Percentiles rank a stretch among this genome's conserved stretches.
phyloP scores from a whole-genome alignment of 768 basidiomycete species.

The Phlebiopsis flavidoalba region DNA sequence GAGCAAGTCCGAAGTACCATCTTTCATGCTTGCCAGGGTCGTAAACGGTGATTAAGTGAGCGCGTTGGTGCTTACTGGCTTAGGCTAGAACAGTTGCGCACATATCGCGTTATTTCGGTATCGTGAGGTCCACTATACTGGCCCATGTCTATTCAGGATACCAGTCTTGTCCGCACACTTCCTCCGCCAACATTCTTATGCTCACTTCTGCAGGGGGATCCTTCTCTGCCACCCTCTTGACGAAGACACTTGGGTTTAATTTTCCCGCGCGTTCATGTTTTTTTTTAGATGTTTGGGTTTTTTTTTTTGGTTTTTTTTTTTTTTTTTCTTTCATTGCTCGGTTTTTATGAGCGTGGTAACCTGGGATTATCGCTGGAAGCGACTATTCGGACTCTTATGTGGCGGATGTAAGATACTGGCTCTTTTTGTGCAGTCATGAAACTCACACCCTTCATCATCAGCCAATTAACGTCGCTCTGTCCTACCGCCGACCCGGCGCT shows the following conservation, averaged over 20 bases:
- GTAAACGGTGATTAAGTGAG: constrained; percentile 8
- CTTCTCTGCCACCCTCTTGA: constrained; percentile 48
- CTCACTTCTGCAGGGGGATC: constrained; percentile 57
- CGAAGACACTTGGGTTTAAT: no score
- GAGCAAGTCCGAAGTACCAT: not conserved
- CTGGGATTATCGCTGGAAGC: constrained; percentile 62
- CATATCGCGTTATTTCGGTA: constrained; percentile 43
- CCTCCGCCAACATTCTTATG: constrained; percentile 57
- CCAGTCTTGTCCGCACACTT: constrained; percentile 47
- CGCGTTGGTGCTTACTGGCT: constrained; percentile 26
- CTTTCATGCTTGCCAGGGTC: constrained; percentile 15
- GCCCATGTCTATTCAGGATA: constrained; percentile 48
- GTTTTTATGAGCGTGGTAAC: constrained; percentile 40
- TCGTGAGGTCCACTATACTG: constrained; percentile 41
- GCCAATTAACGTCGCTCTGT: constrained; percentile 41
- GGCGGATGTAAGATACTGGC: constrained; percentile 41
- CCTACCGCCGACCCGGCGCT: constrained; percentile 48
- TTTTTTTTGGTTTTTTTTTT: constrained; percentile 41
- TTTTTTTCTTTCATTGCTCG: constrained; percentile 31
- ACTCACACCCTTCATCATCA: constrained; percentile 18
- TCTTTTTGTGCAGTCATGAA: not conserved
- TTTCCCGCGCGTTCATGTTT: no score
- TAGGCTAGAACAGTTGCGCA: constrained; percentile 31
- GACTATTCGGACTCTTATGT: constrained; percentile 59
- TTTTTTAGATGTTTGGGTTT: no score